These are phyloP conservation scores for Amanita polypyramis DNA, from an alignment of 768 basidiomycete genomes.

Conservation along the genomic window DNA sequence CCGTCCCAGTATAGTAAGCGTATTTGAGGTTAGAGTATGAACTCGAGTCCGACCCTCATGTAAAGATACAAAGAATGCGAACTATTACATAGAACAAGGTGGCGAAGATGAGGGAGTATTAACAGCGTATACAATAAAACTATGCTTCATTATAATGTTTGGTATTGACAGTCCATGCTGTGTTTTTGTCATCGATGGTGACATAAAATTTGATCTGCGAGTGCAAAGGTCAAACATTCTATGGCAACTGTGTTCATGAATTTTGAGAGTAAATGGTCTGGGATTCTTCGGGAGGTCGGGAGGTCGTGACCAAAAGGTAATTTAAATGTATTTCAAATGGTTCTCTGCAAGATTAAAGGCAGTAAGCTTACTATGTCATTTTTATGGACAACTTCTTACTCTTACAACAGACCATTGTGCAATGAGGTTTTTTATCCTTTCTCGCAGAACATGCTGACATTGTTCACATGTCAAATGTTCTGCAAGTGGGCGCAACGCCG, in stretches of 20 bases:
- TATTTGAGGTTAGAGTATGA: conserved; percentile 9
- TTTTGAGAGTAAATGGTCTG: not conserved
- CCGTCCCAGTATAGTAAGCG: conserved; percentile 10
- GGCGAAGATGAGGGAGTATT: not conserved
- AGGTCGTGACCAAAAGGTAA: not conserved
- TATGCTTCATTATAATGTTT: not conserved
- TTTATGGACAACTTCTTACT: conserved; percentile 25
- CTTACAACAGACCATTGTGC: conserved; percentile 76
- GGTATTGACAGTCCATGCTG: conserved; percentile 1
- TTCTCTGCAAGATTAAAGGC: conserved; percentile 28
- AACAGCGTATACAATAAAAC: not conserved
- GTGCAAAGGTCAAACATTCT: not conserved
- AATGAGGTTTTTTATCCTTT: conserved; percentile 58
- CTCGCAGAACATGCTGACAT: conserved; percentile 52
- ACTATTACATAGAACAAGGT: not conserved
- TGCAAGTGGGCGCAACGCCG: conserved; percentile 55
- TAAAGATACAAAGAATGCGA: conserved; percentile 2
- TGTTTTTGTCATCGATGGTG: not conserved
- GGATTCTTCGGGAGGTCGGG: too few relatives aligned
- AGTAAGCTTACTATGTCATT: conserved; percentile 4
- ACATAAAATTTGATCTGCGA: not conserved
- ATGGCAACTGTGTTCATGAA: not conserved
- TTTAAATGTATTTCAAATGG: conserved; percentile 27
- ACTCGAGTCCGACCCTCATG: not conserved
- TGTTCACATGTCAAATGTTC: conserved; percentile 61